These are phyloP conservation scores for Rhynchospora tenuis DNA, from an alignment of 176 grass and related monocot species.

Conservation along the genomic window DNA sequence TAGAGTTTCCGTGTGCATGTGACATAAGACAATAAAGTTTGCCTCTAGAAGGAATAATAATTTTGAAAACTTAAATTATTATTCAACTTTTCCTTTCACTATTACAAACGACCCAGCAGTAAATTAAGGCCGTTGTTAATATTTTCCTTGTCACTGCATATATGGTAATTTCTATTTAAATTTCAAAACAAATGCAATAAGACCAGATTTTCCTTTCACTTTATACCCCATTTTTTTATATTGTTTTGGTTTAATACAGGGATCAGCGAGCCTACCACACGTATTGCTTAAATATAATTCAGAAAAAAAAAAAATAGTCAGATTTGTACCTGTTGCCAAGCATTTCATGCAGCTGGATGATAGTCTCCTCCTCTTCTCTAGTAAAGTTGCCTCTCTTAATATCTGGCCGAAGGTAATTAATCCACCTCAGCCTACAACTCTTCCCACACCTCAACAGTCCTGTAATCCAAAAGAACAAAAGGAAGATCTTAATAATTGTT, in stretches of 20 bases:
- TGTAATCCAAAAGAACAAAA: neutral
- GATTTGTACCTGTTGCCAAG: slow-evolving; percentile 68
- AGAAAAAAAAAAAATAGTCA: neutral
- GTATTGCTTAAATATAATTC: neutral
- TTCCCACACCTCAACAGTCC: slow-evolving; percentile 75
- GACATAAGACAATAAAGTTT: slow-evolving; percentile 10
- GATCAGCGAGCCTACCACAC: neutral
- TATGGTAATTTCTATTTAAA: too few species aligned
- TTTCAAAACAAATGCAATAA: too few species aligned
- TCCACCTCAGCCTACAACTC: slow-evolving; percentile 82
- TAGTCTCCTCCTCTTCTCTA: slow-evolving; percentile 68
- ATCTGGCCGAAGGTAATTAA: slow-evolving; percentile 80
- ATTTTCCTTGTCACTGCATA: too few species aligned
- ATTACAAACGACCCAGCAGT: too few species aligned
- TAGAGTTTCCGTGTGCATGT: slow-evolving; percentile 10
- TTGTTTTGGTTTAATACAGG: neutral
- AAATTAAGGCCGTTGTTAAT: too few species aligned
- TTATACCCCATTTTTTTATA: neutral
- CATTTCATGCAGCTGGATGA: slow-evolving; percentile 62
- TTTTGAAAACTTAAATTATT: too few species aligned
- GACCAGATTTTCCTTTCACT: neutral
- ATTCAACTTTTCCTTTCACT: too few species aligned
- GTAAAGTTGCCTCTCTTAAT: slow-evolving; percentile 89
- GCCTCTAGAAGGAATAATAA: neutral
- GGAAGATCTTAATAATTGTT: neutral